Evolutionary conservation across 805 yeast species (phyloP).

Genomic region (Yarrowia bubula): DNA sequence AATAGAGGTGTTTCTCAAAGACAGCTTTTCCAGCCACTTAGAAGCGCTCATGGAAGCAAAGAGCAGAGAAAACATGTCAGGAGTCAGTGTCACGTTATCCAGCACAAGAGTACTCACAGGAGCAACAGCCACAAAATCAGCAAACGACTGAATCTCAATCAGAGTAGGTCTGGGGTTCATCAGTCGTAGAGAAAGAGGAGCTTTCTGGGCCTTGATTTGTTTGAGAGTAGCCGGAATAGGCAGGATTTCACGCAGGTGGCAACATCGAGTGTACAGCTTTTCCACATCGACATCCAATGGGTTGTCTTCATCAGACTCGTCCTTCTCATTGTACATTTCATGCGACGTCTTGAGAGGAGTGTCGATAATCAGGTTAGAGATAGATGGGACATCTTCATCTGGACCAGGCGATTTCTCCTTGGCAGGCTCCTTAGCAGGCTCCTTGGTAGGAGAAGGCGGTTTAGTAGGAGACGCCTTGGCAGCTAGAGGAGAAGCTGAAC

Average conservation of each 20-base stretch:
- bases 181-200: constrained; percentile 70
- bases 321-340: constrained; percentile 12
- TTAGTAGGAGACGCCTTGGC: neutral
- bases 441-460: neutral
- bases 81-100: constrained; percentile 73
- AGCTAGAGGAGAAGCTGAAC: neutral
- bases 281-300: constrained; percentile 20
- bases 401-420: neutral
- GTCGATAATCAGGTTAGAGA: constrained; percentile 23
- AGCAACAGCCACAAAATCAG: constrained; percentile 83
- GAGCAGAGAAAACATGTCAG: constrained; percentile 74
- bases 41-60: constrained; percentile 68
- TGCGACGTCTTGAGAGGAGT: constrained; percentile 21
- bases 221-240: constrained; percentile 88
- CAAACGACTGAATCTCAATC: constrained; percentile 81
- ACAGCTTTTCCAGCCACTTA: constrained; percentile 63
- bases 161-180: constrained; percentile 87
- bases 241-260: constrained; percentile 85
- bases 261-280: constrained; percentile 78
- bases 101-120: constrained; percentile 73
- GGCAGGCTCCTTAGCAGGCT: neutral
- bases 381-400: constrained; percentile 12
- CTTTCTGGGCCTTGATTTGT: constrained; percentile 72
- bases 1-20: constrained; percentile 75
- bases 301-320: constrained; percentile 14